These are phyloP conservation scores for Strobilomyces echinocephalus DNA, from an alignment of 768 basidiomycete genomes.

Conservation along the genomic window DNA sequence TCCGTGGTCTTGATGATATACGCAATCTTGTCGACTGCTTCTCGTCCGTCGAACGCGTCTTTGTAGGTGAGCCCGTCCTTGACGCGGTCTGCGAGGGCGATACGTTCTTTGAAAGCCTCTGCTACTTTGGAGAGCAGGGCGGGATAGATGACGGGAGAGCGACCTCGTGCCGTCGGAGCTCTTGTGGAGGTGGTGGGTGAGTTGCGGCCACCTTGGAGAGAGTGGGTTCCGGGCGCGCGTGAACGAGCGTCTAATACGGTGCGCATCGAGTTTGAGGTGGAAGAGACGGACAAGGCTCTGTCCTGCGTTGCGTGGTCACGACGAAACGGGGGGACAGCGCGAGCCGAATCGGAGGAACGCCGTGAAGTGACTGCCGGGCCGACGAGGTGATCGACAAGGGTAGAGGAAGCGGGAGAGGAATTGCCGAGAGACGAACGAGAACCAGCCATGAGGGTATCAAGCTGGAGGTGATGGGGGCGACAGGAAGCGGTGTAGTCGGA, in stretches of 20 bases:
- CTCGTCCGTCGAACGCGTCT: conserved; percentile 93
- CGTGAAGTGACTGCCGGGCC: conserved; percentile 33
- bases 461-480: conserved; percentile 51
- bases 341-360: conserved; percentile 67
- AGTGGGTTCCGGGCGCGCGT: conserved; percentile 30
- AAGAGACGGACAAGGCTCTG: conserved; percentile 74
- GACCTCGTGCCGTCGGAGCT: conserved; percentile 36
- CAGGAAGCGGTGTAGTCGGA: conserved; percentile 36
- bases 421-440: conserved; percentile 40
- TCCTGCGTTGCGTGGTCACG: conserved; percentile 62
- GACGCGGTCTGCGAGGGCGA: conserved; percentile 69
- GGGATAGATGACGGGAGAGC: conserved; percentile 85
- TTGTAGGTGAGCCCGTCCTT: conserved; percentile 97
- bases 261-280: conserved; percentile 48
- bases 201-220: conserved; percentile 37
- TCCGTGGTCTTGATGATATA: conserved; percentile 99
- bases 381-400: conserved; percentile 33
- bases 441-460: conserved; percentile 45
- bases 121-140: conserved; percentile 93
- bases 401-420: conserved; percentile 43
- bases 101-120: conserved; percentile 84
- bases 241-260: conserved; percentile 39
- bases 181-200: conserved; percentile 35
- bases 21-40: conserved; percentile 94
- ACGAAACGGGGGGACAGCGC: conserved; percentile 54